These are phyloP conservation scores for Lagenidium giganteum DNA, from an alignment of 352 stramenopile species.

Conservation along the genomic window DNA sequence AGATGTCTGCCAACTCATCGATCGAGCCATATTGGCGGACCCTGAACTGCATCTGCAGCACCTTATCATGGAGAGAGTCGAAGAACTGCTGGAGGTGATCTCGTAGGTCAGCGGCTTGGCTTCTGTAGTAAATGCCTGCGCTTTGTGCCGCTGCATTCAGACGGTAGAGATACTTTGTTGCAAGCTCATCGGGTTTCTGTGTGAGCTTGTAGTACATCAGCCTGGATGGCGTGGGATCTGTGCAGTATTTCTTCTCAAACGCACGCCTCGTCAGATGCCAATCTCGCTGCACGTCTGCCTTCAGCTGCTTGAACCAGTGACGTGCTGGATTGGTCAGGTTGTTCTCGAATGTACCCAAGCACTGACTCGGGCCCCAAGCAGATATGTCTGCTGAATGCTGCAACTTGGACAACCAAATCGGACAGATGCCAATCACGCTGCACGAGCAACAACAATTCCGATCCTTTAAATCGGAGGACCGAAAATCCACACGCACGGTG, in stretches of 20 bases:
- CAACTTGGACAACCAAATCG: not conserved
- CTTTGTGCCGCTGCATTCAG: conserved; percentile 5
- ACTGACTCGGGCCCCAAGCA: conserved; percentile 14
- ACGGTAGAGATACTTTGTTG: no score
- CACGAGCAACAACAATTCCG: no score
- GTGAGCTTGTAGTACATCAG: no score
- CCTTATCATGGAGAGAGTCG: conserved; percentile 15
- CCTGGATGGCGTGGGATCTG: no score
- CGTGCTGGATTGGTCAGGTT: not conserved
- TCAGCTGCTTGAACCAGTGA: conserved; percentile 9
- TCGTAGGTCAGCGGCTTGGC: not conserved
- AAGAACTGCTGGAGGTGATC: conserved; percentile 17
- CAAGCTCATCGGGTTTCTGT: no score
- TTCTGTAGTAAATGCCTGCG: conserved; percentile 8
- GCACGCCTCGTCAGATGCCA: not conserved
- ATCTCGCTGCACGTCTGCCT: not conserved
- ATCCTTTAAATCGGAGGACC: no score
- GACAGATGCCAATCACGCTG: no score
- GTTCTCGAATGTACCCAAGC: conserved; percentile 3
- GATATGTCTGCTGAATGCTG: not conserved
- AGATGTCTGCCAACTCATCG: conserved; percentile 9
- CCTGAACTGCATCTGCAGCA: conserved; percentile 8
- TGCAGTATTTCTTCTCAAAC: no score
- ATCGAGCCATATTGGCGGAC: conserved; percentile 7
- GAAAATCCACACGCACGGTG: no score